These are phyloP conservation scores for Reticulascus tulasneorum DNA, from an alignment of 2,329 filamentous ascomycete genomes.

Conservation along the genomic window DNA sequence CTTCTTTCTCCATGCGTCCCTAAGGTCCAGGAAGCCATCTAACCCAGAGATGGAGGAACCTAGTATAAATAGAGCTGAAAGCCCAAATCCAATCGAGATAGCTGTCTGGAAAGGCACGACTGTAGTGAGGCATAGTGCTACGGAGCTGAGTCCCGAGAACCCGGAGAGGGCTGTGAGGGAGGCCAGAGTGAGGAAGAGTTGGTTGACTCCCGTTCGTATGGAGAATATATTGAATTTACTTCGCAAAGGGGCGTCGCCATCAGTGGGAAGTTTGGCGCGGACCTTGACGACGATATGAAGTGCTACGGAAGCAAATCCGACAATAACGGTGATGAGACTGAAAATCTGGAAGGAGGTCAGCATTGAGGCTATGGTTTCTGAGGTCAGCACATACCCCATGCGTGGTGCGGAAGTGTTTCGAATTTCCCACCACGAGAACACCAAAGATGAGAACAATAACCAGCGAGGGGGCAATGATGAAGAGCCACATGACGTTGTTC, in stretches of 20 bases:
- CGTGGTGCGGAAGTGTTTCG: constrained; percentile 22
- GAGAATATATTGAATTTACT: constrained; percentile 7
- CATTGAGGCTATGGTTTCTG: accelerated
- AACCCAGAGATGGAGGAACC: constrained; percentile 17
- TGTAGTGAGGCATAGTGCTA: constrained; percentile 23
- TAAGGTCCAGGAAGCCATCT: constrained; percentile 15
- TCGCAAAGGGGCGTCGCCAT: not conserved
- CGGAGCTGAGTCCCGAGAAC: constrained; percentile 22
- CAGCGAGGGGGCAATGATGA: constrained; percentile 20
- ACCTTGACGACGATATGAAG: constrained; percentile 21
- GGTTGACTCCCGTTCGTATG: constrained; percentile 18
- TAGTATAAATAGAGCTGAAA: constrained; percentile 19
- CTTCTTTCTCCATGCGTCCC: constrained; percentile 2
- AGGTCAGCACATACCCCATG: constrained; percentile 21
- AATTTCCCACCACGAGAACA: constrained; percentile 16
- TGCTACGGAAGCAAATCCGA: constrained; percentile 18
- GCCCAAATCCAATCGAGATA: constrained; percentile 18
- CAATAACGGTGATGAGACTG: constrained; percentile 21
- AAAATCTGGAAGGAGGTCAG: constrained; percentile 19
- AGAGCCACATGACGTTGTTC: constrained; percentile 21
- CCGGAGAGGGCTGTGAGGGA: constrained; percentile 20
- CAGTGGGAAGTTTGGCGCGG: not conserved
- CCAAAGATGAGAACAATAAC: constrained; percentile 23
- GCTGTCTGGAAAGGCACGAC: constrained; percentile 22
- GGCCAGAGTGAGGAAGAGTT: constrained; percentile 20